Percentiles rank a stretch among this genome's conserved stretches.
Conservation (phyloP, 1,139 yeast genomes). For the Sugiyamaella japonica region DNA sequence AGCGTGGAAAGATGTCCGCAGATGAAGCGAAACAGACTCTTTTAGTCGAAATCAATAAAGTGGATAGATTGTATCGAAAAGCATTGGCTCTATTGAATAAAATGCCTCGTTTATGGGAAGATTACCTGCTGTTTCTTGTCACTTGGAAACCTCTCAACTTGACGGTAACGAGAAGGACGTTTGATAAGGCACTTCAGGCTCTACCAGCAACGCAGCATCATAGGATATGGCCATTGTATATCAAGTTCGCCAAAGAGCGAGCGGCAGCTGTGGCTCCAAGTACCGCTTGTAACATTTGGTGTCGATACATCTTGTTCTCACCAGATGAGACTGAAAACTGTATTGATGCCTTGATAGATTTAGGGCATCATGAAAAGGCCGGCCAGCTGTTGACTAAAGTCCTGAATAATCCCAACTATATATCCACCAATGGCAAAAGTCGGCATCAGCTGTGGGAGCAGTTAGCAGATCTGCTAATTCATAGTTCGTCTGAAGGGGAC, state of each 20-base stretch:
- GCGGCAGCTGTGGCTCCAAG: conserved; percentile 44
- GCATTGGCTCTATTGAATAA: conserved; percentile 49
- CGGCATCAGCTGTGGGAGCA: conserved; percentile 49
- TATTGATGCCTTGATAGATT: conserved; percentile 33
- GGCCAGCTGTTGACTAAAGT: conserved; percentile 38
- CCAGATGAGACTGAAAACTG: conserved; percentile 42
- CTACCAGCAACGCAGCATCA: conserved; percentile 57
- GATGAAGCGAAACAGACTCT: background rate
- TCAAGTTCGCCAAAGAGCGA: conserved; percentile 50
- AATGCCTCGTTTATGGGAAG: conserved; percentile 57
- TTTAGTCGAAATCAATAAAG: conserved; percentile 13
- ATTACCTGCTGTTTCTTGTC: conserved; percentile 52
- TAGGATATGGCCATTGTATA: conserved; percentile 59
- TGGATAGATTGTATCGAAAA: conserved; percentile 45
- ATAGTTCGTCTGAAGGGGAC: conserved; percentile 26
- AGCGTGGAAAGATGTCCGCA: conserved; percentile 7
- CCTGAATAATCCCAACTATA: conserved; percentile 38
- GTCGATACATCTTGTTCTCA: conserved; percentile 47
- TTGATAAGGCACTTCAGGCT: conserved; percentile 54
- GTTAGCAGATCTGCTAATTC: conserved; percentile 49
- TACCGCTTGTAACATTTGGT: conserved; percentile 48
- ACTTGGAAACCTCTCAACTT: conserved; percentile 43
- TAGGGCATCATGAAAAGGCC: conserved; percentile 34
- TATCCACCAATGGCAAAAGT: conserved; percentile 43
- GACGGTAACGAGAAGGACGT: conserved; percentile 48